Base-by-base conservation (phyloP, 2,329 filamentous ascomycete species). In the Apiospora malaysiana region DNA sequence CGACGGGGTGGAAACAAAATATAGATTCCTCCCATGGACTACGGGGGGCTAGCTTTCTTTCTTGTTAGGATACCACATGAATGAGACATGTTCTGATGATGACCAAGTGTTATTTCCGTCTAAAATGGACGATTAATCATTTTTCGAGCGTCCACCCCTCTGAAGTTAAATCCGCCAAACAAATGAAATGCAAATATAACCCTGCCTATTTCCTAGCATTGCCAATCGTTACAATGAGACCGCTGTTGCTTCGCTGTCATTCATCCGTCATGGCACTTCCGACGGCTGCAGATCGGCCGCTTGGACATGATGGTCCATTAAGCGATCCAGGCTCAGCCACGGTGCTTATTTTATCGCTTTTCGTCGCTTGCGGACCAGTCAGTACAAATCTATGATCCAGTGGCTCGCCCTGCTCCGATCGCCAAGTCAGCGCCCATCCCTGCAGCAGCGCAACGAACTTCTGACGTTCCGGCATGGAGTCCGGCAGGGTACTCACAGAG, bases 31-130 rank as follows among this genome's bases (percentile, higher is more conserved):
- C 32, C 56, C 56, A 40, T n/a, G 56, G 27, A 32, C 56, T 40
- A 63, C 21, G 56, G 56, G 32, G 40, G 32, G 27, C 18, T 6
- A 63, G 21, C 32, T 63, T 63, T 63, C 27, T 32, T 63, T 63
- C 2, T 63, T 63, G 56, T 63, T 63, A 63, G 56, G 56, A 63
- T 63, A 63, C 56, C 56, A 63, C 56, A 40, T 63, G 56, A 63
- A 63, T 63, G 32, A 63, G 32, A 63, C 32, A 63, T 63, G 56
- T 40, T 63, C 56, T 63, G 56, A 63, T 63, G 56, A 63, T 63
- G 56, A 63, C n/a, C 27, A 63, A 23, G 32, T 40, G 27, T 40
- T 23, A 10, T 14, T 10, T 18, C 49, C 25, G 49, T 16, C 14
- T 18, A 56, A 32, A 25, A 18, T 14, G 10, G 6, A 4, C 12